Conservation (phyloP, 2,329 filamentous ascomycete genomes). For the Sporothrix schenckii region DNA sequence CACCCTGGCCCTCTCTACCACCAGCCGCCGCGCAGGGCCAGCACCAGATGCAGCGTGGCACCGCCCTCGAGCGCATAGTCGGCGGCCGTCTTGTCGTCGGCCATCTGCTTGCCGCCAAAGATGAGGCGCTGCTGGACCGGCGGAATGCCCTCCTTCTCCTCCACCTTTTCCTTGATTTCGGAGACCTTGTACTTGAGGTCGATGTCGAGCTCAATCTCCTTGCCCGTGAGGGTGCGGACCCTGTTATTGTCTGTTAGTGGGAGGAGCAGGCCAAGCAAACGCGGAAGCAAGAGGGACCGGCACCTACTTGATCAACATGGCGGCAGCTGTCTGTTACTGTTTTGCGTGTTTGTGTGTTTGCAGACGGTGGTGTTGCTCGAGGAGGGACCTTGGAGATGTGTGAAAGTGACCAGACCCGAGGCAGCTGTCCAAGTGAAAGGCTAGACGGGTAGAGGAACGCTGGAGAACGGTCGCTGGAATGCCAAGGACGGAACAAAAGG, state of each 20-base stretch:
- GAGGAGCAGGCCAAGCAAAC: no score
- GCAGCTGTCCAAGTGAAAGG: no score
- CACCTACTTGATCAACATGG: constrained; percentile 32
- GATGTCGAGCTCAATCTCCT: constrained; percentile 98
- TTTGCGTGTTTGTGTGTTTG: not conserved
- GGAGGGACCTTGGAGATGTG: not conserved
- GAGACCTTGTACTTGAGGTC: constrained; percentile 92
- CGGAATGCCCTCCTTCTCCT: constrained; percentile 98
- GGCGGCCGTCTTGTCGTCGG: constrained; percentile 87
- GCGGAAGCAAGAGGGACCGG: not conserved
- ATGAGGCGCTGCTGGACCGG: constrained; percentile 96
- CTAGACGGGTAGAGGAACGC: no score
- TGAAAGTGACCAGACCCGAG: no score
- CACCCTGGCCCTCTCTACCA: constrained; percentile 3
- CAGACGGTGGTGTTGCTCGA: not conserved
- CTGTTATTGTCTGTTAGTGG: constrained; percentile 50
- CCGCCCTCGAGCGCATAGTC: constrained; percentile 92
- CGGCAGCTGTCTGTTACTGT: constrained; percentile 15
- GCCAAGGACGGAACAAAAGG: no score
- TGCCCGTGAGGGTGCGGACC: constrained; percentile 95
- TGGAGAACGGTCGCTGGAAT: not conserved
- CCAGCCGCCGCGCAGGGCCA: constrained; percentile 78
- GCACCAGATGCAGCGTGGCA: constrained; percentile 90
- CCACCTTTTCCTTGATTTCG: constrained; percentile 97
- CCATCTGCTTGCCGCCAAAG: constrained; percentile 97